Evolutionary conservation across 495 filamentous ascomycete species (phyloP).

Genomic region (Penicillium arizonense): DNA sequence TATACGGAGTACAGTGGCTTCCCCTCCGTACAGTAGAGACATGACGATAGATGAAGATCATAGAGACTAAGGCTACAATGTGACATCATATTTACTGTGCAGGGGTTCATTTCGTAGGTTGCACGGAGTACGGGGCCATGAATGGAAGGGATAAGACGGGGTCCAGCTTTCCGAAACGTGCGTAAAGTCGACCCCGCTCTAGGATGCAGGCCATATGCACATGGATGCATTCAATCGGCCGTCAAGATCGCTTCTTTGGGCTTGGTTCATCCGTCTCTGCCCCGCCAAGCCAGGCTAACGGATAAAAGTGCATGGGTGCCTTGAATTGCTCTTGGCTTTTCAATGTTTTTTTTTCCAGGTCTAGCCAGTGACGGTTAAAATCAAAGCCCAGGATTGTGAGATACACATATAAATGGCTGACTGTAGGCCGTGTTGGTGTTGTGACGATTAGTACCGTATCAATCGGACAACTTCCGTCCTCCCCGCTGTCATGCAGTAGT

Average conservation of each 20-base stretch:
- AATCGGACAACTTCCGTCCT: conserved; percentile 3
- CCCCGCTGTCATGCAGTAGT: conserved; percentile 6
- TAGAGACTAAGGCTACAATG: too few species aligned
- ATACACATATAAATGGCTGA: background rate
- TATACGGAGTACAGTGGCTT: background rate
- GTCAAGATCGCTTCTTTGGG: background rate
- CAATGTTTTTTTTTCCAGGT: conserved; percentile 1
- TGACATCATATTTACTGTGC: too few species aligned
- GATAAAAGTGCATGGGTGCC: background rate
- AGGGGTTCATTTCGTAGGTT: too few species aligned
- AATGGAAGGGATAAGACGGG: too few species aligned
- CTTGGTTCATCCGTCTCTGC: background rate
- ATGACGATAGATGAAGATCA: too few species aligned
- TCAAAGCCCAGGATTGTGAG: background rate
- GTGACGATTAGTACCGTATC: conserved; percentile 1
- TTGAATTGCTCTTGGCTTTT: background rate
- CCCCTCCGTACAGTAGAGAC: too few species aligned
- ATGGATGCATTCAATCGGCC: too few species aligned
- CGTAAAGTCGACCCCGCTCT: too few species aligned
- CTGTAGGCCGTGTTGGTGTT: background rate
- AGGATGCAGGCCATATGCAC: too few species aligned
- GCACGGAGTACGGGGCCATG: too few species aligned
- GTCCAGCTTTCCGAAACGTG: too few species aligned
- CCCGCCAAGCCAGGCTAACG: background rate
- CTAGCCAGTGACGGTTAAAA: background rate